phyloP scores from a whole-genome alignment of 345 rosid genomes.

The Lumnitzera littorea region DNA sequence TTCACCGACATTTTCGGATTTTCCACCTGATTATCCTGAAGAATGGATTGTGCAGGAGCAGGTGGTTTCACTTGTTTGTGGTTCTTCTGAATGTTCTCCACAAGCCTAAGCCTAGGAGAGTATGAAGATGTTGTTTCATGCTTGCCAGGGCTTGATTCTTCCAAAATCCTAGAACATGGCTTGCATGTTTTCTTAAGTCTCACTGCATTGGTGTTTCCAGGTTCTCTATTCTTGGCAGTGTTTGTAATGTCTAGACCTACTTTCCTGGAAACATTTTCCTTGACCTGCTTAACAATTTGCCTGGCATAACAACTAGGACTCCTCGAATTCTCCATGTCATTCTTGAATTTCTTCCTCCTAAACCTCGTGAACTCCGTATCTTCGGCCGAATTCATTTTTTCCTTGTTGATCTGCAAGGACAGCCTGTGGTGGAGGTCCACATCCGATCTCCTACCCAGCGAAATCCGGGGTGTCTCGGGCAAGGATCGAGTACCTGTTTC shows the following conservation, averaged over 20 bases:
- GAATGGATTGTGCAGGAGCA: too few relatives aligned
- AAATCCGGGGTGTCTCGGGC: constrained; percentile 83
- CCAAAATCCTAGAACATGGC: constrained; percentile 9
- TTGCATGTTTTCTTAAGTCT: constrained; percentile 42
- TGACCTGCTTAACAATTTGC: constrained; percentile 75
- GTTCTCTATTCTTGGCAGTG: constrained; percentile 37
- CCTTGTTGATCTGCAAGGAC: constrained; percentile 73
- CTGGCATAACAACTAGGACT: constrained; percentile 59
- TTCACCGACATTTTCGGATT: constrained; percentile 12
- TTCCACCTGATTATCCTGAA: too few relatives aligned
- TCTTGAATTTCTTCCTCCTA: constrained; percentile 39
- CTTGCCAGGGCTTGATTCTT: constrained; percentile 26
- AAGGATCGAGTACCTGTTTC: constrained; percentile 46
- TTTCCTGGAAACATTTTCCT: constrained; percentile 55
- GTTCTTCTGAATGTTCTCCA: constrained; percentile 12
- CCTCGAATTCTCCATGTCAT: constrained; percentile 41
- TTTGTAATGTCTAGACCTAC: constrained; percentile 80
- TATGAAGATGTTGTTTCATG: constrained; percentile 32
- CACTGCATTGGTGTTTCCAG: constrained; percentile 29
- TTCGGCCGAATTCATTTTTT: constrained; percentile 36
- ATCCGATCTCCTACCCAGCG: constrained; percentile 69
- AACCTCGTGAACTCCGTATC: constrained; percentile 23
- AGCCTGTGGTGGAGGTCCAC: constrained; percentile 56
- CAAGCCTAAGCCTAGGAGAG: constrained; percentile 45
- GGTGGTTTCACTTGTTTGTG: constrained; percentile 5